Conservation (phyloP, 768 basidiomycete species). For the Auriscalpium orientale region DNA sequence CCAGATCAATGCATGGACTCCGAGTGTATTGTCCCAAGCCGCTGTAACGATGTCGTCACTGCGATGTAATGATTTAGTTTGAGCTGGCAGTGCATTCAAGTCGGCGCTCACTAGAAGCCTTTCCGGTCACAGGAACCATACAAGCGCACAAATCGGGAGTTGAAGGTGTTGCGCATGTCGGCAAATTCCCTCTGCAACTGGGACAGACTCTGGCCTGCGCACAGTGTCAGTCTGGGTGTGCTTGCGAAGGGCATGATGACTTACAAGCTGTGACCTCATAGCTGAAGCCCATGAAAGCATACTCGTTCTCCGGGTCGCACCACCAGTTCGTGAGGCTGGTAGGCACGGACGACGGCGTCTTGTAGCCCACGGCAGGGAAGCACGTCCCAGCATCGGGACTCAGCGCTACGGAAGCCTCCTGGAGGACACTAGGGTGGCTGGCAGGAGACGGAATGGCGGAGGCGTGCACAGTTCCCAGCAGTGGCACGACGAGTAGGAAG, state of each 20-base stretch:
- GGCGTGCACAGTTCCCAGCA: background rate
- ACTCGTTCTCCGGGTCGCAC: constrained; percentile 58
- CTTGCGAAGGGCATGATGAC: constrained; percentile 12
- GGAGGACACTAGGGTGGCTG: too few relatives aligned
- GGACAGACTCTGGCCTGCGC: constrained; percentile 47
- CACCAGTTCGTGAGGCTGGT: constrained; percentile 28
- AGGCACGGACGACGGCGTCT: constrained; percentile 46
- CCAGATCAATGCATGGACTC: constrained; percentile 72
- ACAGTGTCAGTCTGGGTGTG: constrained; percentile 2
- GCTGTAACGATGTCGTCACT: constrained; percentile 58
- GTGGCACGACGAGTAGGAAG: background rate
- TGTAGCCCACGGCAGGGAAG: constrained; percentile 38
- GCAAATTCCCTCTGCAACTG: constrained; percentile 48
- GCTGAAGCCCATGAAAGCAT: constrained; percentile 71
- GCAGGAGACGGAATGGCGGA: background rate
- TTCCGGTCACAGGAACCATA: constrained; percentile 34
- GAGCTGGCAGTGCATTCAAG: background rate
- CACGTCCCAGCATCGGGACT: constrained; percentile 16
- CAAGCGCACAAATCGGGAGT: constrained; percentile 56
- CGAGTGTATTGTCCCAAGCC: constrained; percentile 60
- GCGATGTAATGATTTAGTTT: constrained; percentile 5
- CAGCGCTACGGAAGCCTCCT: background rate
- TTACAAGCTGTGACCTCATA: constrained; percentile 64
- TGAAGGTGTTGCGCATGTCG: constrained; percentile 51
- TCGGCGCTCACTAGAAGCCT: constrained; percentile 30